Base-by-base conservation (phyloP, 129 eudicot species). In the Artemisia argyi region DNA sequence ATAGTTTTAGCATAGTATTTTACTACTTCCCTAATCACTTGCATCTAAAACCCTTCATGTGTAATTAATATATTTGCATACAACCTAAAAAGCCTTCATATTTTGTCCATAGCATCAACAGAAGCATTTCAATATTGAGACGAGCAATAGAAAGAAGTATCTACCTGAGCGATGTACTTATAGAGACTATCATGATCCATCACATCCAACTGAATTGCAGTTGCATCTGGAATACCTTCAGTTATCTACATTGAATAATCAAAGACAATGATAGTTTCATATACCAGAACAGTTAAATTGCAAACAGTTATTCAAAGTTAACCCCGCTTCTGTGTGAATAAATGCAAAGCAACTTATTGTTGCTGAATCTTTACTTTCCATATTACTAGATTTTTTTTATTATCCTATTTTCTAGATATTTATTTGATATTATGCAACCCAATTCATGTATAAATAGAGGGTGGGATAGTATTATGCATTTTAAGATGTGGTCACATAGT, bases 181-280 rank as follows among this genome's bases (percentile, higher is more conserved):
- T 68, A 18, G 19, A 95, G 97, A 78, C 71, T 78, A 64, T 81
- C 87, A 76, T 73, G 66, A 83, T 86, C 84, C 85, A 61, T 76
- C 60, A 85, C 85, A 68, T 95, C 96, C 66, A 95, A 89, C 80
- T 90, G 85, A 71, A 82, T 82, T 22, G 99, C 96, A 47, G 73
- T 84, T 70, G 99, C 96, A 86, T 91, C 79, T 73, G 91, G 83
- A 68, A 95, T 83, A 16, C 97, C 96, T 78, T 95, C 83, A 47
- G 64, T 47, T 28, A 84, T 79, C 99, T 95, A 81, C 81, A 73
- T 58, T 11, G 80, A 67, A 67, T 18, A 72, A 79, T 49, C 61
- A 73, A 16, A 32, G 35, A 19, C 49, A 54, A 69, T 39, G 44
- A 46, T 52, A 54, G 39, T 9, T 63, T 53, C 30, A 55, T 14